phyloP scores from a whole-genome alignment of 2,329 filamentous ascomycete genomes.

The Rhinocladiella mackenziei region DNA sequence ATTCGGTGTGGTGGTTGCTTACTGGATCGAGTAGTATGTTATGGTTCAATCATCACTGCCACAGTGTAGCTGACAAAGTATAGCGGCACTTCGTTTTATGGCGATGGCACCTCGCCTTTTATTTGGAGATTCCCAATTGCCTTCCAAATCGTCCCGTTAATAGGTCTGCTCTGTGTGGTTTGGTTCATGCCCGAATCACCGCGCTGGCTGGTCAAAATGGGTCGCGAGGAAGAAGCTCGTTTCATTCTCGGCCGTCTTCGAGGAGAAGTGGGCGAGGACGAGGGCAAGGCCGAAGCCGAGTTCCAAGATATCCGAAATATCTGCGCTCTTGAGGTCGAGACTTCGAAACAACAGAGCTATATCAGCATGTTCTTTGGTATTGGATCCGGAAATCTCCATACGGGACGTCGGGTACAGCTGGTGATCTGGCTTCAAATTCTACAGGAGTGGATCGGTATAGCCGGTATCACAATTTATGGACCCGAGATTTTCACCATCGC shows the following conservation, averaged over 20 bases:
- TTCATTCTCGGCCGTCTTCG: conserved; percentile 63
- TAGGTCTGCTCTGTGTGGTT: conserved; percentile 53
- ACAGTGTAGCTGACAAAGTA: background rate
- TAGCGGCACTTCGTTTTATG: conserved; percentile 56
- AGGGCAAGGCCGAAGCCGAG: conserved; percentile 56
- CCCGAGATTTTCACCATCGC: conserved; percentile 63
- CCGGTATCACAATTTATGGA: conserved; percentile 61
- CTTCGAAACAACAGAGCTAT: conserved; percentile 52
- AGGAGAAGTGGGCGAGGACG: conserved; percentile 53
- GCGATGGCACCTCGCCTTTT: conserved; percentile 57
- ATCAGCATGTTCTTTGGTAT: conserved; percentile 63
- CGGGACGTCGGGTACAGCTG: conserved; percentile 63
- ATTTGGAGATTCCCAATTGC: conserved; percentile 67
- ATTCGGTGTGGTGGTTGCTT: conserved; percentile 31
- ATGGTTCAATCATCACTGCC: background rate
- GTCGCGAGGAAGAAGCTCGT: conserved; percentile 62
- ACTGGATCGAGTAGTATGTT: conserved; percentile 33
- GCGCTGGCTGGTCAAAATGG: conserved; percentile 62
- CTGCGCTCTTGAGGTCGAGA: conserved; percentile 57
- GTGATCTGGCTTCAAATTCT: conserved; percentile 69
- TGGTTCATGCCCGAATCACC: conserved; percentile 69
- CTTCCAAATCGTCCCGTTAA: conserved; percentile 64
- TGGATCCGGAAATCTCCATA: conserved; percentile 62
- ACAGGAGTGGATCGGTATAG: conserved; percentile 64
- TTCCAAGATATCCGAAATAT: conserved; percentile 65